phyloP scores from a whole-genome alignment of 1,284 basidiomycete genomes.

The Cerioporus squamosus region DNA sequence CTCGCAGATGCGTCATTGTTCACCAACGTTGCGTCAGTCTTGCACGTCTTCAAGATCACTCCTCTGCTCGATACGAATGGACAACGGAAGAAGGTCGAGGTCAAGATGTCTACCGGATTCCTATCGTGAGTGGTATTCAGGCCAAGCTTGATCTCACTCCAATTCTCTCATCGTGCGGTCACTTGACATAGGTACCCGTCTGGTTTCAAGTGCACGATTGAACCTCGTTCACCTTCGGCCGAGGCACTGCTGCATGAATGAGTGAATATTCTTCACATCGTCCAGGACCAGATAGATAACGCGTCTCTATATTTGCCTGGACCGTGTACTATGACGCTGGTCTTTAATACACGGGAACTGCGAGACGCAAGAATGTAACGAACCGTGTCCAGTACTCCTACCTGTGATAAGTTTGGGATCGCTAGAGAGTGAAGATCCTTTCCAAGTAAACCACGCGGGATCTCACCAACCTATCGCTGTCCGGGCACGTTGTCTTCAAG shows the following conservation, averaged over 20 bases:
- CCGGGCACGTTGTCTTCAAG: too few species aligned
- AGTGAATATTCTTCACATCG: too few species aligned
- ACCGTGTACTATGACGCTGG: too few species aligned
- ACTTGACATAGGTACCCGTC: slow-evolving; percentile 2
- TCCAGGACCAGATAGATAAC: too few species aligned
- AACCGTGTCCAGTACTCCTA: too few species aligned
- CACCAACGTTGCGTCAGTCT: slow-evolving; percentile 11
- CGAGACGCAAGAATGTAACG: too few species aligned
- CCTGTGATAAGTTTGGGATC: too few species aligned
- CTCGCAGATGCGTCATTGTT: slow-evolving; percentile 15
- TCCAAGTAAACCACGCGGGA: too few species aligned
- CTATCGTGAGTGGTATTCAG: slow-evolving; percentile 12
- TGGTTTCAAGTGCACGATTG: slow-evolving; percentile 6
- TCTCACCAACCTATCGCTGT: too few species aligned
- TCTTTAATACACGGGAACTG: too few species aligned
- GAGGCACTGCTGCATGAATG: slow-evolving; percentile 1
- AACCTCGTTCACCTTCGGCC: slow-evolving; percentile 3
- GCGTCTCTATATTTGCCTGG: too few species aligned
- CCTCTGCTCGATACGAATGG: slow-evolving; percentile 8
- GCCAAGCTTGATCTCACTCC: neutral
- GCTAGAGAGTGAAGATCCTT: too few species aligned
- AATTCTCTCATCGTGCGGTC: neutral
- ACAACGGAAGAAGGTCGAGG: slow-evolving; percentile 1
- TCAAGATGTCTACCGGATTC: slow-evolving; percentile 8
- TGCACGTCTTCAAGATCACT: slow-evolving; percentile 17